Evolutionary conservation across 768 basidiomycete species (phyloP).

Genomic region (Tricholoma terreum): DNA sequence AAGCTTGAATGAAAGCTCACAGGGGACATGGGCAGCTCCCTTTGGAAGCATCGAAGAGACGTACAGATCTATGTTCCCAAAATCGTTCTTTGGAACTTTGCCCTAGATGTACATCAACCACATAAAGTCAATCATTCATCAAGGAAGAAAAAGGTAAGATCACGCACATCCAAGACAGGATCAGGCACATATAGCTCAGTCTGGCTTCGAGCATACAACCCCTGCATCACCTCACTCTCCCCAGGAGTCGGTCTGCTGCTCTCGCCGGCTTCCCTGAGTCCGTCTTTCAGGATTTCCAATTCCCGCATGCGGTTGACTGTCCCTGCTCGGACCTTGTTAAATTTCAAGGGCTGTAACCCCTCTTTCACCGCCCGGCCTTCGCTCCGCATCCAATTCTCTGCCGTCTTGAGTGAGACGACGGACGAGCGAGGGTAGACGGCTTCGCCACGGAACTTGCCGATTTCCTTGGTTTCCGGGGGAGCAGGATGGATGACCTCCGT

Average conservation of each 20-base stretch:
- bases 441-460: slow-evolving; percentile 92
- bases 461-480: slow-evolving; percentile 55
- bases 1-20: slow-evolving; percentile 47
- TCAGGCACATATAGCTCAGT: slow-evolving; percentile 78
- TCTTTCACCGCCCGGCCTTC: slow-evolving; percentile 69
- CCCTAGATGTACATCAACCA: slow-evolving; percentile 51
- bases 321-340: slow-evolving; percentile 79
- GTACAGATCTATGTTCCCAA: slow-evolving; percentile 96
- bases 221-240: slow-evolving; percentile 69
- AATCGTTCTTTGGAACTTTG: slow-evolving; percentile 89
- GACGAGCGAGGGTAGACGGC: slow-evolving; percentile 84
- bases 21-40: slow-evolving; percentile 87
- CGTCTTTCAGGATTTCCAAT: slow-evolving; percentile 45
- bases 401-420: slow-evolving; percentile 83
- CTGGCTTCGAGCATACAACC: slow-evolving; percentile 80
- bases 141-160: slow-evolving; percentile 3
- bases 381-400: slow-evolving; percentile 91
- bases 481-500: slow-evolving; percentile 83
- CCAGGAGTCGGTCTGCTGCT: slow-evolving; percentile 14
- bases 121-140: background rate
- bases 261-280: slow-evolving; percentile 39
- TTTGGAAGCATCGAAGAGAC: slow-evolving; percentile 90
- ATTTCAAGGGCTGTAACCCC: slow-evolving; percentile 84
- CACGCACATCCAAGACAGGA: slow-evolving; percentile 79
- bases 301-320: slow-evolving; percentile 80